Evolutionary conservation across 2,329 filamentous ascomycete species (phyloP), one percentile per base, ranked within the genome.

Genomic region (Beauveria medogensis): DNA sequence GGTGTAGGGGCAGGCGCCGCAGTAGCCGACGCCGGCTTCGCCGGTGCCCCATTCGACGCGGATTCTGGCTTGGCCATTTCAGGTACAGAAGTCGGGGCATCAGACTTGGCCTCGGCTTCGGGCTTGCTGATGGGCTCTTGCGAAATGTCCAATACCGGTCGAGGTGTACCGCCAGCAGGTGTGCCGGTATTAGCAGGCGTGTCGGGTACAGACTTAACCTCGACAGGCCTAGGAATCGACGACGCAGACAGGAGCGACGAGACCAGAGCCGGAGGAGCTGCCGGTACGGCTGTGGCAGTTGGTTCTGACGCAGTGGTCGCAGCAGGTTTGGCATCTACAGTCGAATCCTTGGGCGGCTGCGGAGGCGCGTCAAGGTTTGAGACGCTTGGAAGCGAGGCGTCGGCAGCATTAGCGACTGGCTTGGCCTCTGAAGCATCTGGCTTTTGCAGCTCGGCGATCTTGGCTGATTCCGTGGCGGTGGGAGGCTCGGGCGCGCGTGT

Each of bases 161-260:
- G 65, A 7, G 72, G 73, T 3, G 70, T 72, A 37, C 69, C 74
- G 24, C 70, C 72, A 16, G 68, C 72, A 2, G 74, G 72, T 30
- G 74, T 74, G 51, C 63, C 62, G 20, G 66, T 65, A 47, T 74
- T 70, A 55, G 74, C 57, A 24, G 75, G 74, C 9, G 73, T 77
- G 64, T 75, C 65, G 20, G 72, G 71, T 8, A 71, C 69, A 18
- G 72, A 72, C 24, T 66, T 67, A 51, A 75, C 65, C 65, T 75
- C 72, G 43, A 74, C 73, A 5, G 73, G 71, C 64, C 72, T 73
- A 9, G 73, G 70, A 7, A 61, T 20, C 18, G 43, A 10, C 16
- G 52, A 24, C n/a, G 52, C 30, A 50, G 55, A 24, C 44, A 50
- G 22, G 2, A 12, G 18, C 18, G 52, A 3, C 22, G 8, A 30